Percentiles rank a stretch among this genome's conserved stretches.
Evolutionary conservation across 1,284 basidiomycete genomes (phyloP).

Genomic region (Vanrija pseudolonga): DNA sequence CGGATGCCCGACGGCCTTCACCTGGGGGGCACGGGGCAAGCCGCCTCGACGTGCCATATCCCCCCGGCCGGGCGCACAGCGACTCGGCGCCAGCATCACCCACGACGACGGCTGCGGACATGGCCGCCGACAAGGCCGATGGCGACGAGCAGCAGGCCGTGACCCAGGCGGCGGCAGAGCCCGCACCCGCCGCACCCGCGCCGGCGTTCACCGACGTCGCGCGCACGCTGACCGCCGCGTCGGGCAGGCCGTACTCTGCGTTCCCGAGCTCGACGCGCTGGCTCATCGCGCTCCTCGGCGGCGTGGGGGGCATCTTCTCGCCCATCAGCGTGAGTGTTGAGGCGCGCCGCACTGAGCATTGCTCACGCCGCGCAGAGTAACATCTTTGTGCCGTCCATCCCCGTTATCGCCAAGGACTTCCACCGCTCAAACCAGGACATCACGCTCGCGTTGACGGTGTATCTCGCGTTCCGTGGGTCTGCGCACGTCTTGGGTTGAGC

Average conservation of each 20-base stretch:
- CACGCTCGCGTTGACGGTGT: constrained; percentile 45
- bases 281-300: constrained; percentile 28
- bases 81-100: no score
- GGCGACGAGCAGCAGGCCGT: no score
- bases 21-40: no score
- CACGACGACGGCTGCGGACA: no score
- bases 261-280: constrained; percentile 33
- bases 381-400: constrained; percentile 22
- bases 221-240: constrained; percentile 11
- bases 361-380: constrained; percentile 6
- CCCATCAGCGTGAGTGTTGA: constrained; percentile 17
- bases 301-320: constrained; percentile 32
- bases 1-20: no score
- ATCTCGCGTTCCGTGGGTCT: constrained; percentile 41
- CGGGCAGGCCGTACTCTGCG: constrained; percentile 31
- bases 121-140: neutral
- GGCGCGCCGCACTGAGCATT: neutral
- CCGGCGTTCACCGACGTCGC: neutral
- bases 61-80: no score
- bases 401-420: constrained; percentile 36
- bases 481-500: no score
- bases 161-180: no score
- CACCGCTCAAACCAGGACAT: constrained; percentile 33
- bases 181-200: neutral
- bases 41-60: no score